These are phyloP conservation scores for Lachnellula willkommii DNA, from an alignment of 2,329 filamentous ascomycete species.

Conservation along the genomic window DNA sequence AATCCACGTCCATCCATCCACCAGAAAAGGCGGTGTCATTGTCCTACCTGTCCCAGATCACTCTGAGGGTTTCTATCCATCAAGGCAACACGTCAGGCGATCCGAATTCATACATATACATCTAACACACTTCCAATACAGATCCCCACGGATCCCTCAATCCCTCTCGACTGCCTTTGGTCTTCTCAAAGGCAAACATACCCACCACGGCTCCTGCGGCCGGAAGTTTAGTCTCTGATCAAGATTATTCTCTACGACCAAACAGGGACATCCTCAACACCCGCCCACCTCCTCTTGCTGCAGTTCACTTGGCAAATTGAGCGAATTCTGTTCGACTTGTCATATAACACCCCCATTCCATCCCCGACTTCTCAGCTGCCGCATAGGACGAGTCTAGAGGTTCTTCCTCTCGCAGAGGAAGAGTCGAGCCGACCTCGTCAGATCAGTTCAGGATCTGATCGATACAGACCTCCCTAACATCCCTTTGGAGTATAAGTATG, in stretches of 20 bases:
- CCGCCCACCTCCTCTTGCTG: conserved; percentile 51
- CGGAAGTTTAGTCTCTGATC: conserved; percentile 58
- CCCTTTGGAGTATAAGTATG: conserved; percentile 29
- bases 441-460: conserved; percentile 83
- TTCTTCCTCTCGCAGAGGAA: conserved; percentile 99
- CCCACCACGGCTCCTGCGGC: conserved; percentile 58
- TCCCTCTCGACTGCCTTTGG: conserved; percentile 52
- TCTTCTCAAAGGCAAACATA: conserved; percentile 56
- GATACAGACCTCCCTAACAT: conserved; percentile 93
- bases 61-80: too few species aligned
- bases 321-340: conserved; percentile 46
- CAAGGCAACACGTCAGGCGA: too few species aligned
- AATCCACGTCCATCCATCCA: neutral
- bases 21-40: neutral
- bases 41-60: too few species aligned
- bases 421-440: conserved; percentile 99
- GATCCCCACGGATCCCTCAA: conserved; percentile 13
- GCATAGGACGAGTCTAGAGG: conserved; percentile 97
- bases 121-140: conserved; percentile 5
- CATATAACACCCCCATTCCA: conserved; percentile 47
- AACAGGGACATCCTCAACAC: conserved; percentile 63
- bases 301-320: conserved; percentile 46
- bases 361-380: conserved; percentile 81
- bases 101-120: neutral
- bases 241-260: conserved; percentile 64